phyloP scores from a whole-genome alignment of 495 filamentous ascomycete species.

The Xylaria bambusicola region DNA sequence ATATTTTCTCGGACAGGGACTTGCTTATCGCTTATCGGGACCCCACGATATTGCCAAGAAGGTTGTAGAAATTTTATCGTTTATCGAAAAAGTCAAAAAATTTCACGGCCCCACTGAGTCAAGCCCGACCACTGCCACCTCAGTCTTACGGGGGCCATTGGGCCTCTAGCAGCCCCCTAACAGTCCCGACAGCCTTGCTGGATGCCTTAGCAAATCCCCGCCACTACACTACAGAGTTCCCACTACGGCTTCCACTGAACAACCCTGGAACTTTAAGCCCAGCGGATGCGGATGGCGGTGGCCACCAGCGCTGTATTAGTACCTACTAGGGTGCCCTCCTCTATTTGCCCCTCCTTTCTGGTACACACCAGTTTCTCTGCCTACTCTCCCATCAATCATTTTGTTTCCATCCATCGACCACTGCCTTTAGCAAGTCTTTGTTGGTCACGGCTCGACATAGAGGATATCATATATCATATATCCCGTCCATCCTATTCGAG shows the following conservation, averaged over 20 bases:
- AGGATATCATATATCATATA: not conserved
- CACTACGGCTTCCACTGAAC: no score
- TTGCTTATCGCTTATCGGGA: not conserved
- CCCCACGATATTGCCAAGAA: no score
- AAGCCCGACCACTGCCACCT: not conserved
- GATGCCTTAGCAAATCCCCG: not conserved
- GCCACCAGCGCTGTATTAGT: no score
- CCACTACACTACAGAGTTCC: not conserved
- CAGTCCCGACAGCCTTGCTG: not conserved
- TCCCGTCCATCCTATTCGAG: not conserved
- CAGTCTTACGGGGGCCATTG: no score
- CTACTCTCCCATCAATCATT: not conserved
- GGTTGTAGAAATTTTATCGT: conserved; percentile 11
- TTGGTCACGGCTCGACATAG: not conserved
- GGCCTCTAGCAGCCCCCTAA: no score
- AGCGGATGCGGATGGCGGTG: no score
- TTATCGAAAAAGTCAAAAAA: conserved; percentile 21
- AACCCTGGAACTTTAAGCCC: no score
- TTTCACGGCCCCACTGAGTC: conserved; percentile 14
- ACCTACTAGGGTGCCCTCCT: no score
- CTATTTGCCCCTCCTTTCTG: conserved; percentile 13
- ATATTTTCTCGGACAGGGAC: no score
- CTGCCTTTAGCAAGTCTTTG: not conserved
- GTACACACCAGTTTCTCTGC: not conserved
- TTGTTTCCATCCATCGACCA: conserved; percentile 1